Evolutionary conservation across 306 rosid species (phyloP), one percentile per base, ranked within the genome.

Genomic region (Rosa multiflora): DNA sequence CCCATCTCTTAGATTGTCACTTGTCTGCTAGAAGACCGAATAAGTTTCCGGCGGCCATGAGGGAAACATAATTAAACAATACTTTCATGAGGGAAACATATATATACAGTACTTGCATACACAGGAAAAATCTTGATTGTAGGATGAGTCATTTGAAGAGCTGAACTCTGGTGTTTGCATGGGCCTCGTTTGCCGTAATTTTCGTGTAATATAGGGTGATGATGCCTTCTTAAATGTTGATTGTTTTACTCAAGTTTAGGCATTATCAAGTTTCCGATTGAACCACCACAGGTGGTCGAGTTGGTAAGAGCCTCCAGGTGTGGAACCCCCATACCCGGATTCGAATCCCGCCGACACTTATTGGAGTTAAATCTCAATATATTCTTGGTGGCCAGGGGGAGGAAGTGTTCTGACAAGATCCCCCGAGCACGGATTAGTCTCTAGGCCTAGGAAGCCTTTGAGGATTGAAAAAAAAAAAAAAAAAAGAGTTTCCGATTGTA

Each of bases 1-100:
- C 8, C 79, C 88, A 26, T 85, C 88, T 7, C 85, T 85, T 46
- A 75, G 83, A 51, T 73, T 82, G 69, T 85, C 88, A 4, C 85
- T 85, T 21, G 88, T 85, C 66, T 85, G 85, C 77, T 85, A 85
- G 58, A 73, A 75, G 73, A 37, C 42, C 40, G 5, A 20, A 20
- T 37, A 4, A 46, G 44, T 8, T 44, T 48, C 44, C 49, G 37
- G 39, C 49, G 20, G 79, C 75, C 73, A 72, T 3, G 10, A 67
- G 53, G 75, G 53, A 44, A 56, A 13, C 26, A 21, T 52, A 32
- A 47, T 48, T 8, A 76, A n/a, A 66, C 62, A 13, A 7, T 66
- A 47, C 32, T 29, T 58, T 64, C 21, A 61, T 47, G 32, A 61
- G 58, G 58, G 58, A 52, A 52, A 52, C 20, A 29, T 29, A 29